Conservation (phyloP, 306 rosid species). For the Fagus sylvatica region DNA sequence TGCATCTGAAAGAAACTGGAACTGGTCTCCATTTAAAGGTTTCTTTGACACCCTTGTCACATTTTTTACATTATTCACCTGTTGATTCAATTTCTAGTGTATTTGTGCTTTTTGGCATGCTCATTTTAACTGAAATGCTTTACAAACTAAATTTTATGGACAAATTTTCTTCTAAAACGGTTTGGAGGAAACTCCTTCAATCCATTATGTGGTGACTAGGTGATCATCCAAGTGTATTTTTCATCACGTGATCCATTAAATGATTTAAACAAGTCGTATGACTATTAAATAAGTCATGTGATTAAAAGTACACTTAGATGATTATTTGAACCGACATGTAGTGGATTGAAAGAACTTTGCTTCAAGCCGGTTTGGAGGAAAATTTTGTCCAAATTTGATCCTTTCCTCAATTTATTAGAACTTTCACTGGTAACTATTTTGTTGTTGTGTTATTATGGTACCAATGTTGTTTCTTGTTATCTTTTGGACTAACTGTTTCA, state of each 20-base stretch:
- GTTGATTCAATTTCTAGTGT: background rate
- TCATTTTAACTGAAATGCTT: background rate
- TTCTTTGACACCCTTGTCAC: slow-evolving; percentile 18
- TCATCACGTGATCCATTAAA: no score
- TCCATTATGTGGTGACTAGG: no score
- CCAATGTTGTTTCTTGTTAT: background rate
- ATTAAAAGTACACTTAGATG: no score
- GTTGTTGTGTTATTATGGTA: background rate
- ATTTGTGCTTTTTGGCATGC: background rate
- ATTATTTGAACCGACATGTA: no score
- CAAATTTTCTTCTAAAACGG: no score
- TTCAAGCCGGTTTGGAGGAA: no score
- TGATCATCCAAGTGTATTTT: no score
- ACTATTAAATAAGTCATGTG: no score
- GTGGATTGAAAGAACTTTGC: no score
- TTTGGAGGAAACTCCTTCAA: no score
- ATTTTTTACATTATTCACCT: background rate
- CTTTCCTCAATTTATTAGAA: background rate
- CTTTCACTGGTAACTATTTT: background rate
- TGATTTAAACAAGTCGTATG: no score
- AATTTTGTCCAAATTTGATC: background rate
- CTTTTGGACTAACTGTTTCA: slow-evolving; percentile 20
- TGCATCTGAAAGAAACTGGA: slow-evolving; percentile 71
- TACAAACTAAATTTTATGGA: background rate
- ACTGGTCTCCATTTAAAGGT: slow-evolving; percentile 91